These are phyloP conservation scores for Botryotinia calthae DNA, from an alignment of 2,329 filamentous ascomycete species.

Conservation along the genomic window DNA sequence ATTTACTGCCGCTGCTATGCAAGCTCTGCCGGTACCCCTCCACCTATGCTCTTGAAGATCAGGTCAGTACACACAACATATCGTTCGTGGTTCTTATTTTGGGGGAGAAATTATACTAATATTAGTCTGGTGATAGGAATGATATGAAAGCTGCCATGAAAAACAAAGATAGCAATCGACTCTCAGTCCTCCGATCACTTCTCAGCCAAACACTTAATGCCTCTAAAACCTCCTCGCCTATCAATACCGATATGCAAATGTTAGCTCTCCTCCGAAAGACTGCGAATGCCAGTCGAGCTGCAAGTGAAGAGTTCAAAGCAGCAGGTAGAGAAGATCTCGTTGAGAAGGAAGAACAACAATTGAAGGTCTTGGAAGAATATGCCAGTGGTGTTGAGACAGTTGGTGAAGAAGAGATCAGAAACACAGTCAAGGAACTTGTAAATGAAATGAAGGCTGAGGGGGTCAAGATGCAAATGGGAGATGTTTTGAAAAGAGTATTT, in stretches of 20 bases:
- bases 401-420: conserved; percentile 56
- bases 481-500: conserved; percentile 61
- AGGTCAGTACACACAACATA: conserved; percentile 31
- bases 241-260: conserved; percentile 67
- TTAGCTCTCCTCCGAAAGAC: conserved; percentile 66
- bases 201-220: conserved; percentile 71
- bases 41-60: conserved; percentile 41
- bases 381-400: conserved; percentile 56
- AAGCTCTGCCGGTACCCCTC: conserved; percentile 32
- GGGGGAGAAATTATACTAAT: background rate
- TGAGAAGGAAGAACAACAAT: conserved; percentile 66
- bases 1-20: conserved; percentile 34
- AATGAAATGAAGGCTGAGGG: conserved; percentile 47
- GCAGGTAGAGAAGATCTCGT: conserved; percentile 67
- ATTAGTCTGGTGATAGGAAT: conserved; percentile 30
- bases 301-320: conserved; percentile 60
- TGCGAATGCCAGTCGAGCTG: conserved; percentile 55
- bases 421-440: conserved; percentile 52
- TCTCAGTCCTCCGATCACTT: conserved; percentile 66
- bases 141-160: conserved; percentile 67
- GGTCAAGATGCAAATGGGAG: conserved; percentile 52
- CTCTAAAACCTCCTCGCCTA: conserved; percentile 68
- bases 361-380: conserved; percentile 65
- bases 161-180: conserved; percentile 60
- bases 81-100: background rate